Percentiles rank a stretch among this genome's conserved stretches.
phyloP scores from a whole-genome alignment of 208 protist genomes.

The Sergeia podlipaevii region DNA sequence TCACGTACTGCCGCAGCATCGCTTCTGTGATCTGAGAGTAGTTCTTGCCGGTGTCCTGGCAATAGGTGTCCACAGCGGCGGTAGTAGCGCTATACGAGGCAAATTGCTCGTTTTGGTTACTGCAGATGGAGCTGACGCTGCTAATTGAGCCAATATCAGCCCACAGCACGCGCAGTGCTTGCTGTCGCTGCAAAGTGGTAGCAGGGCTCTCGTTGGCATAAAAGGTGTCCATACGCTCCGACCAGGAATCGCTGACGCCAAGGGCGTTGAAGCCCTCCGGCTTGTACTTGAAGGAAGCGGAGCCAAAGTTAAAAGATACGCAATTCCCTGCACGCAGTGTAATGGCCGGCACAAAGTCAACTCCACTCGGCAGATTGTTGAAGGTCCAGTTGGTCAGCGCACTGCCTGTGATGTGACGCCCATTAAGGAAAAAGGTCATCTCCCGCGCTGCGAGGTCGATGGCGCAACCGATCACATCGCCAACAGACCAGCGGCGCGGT shows the following conservation, averaged over 20 bases:
- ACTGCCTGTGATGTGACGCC: slow-evolving; percentile 45
- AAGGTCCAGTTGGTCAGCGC: slow-evolving; percentile 30
- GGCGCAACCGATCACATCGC: slow-evolving; percentile 89
- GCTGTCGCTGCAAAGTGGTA: slow-evolving; percentile 46
- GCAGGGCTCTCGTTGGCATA: slow-evolving; percentile 62
- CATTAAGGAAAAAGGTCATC: slow-evolving; percentile 85
- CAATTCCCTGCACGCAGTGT: slow-evolving; percentile 82
- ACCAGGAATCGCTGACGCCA: slow-evolving; percentile 89
- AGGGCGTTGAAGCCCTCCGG: slow-evolving; percentile 86
- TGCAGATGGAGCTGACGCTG: too few species aligned
- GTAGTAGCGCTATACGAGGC: slow-evolving; percentile 18
- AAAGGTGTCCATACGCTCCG: slow-evolving; percentile 87
- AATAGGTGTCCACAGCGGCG: slow-evolving; percentile 22
- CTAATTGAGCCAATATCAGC: background rate
- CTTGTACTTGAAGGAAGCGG: slow-evolving; percentile 78
- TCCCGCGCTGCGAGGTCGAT: slow-evolving; percentile 68
- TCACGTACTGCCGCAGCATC: slow-evolving; percentile 16
- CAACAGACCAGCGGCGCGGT: slow-evolving; percentile 67
- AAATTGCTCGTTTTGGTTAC: too few species aligned
- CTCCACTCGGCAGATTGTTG: slow-evolving; percentile 22
- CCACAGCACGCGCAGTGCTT: slow-evolving; percentile 53
- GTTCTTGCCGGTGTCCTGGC: slow-evolving; percentile 17
- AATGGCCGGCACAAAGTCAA: slow-evolving; percentile 69
- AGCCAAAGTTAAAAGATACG: slow-evolving; percentile 89
- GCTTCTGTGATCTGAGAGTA: slow-evolving; percentile 33